These are phyloP conservation scores for Leccinum incarnatum DNA, from an alignment of 768 basidiomycete species.

Conservation along the genomic window DNA sequence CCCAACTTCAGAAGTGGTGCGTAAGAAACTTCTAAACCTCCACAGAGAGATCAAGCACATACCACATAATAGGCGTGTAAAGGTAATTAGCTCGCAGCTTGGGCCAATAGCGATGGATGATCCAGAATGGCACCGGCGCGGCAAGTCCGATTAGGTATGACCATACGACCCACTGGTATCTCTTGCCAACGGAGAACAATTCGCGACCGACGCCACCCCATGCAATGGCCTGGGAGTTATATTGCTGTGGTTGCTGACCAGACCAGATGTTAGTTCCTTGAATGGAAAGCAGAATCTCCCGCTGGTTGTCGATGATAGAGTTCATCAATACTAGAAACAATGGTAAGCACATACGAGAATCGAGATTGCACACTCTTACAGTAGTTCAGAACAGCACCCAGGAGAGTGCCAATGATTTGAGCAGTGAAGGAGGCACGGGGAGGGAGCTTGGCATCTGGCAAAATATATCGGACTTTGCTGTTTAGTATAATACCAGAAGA, in stretches of 20 bases:
- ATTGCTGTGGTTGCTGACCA: constrained; percentile 29
- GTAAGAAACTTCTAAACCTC: neutral
- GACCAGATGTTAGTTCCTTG: constrained; percentile 49
- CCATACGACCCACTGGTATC: constrained; percentile 42
- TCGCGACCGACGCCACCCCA: constrained; percentile 39
- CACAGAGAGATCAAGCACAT: constrained; percentile 4
- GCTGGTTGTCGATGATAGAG: constrained; percentile 50
- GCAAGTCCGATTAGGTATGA: constrained; percentile 32
- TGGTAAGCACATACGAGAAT: neutral
- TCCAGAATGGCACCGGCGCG: constrained; percentile 41
- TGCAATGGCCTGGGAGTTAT: constrained; percentile 34
- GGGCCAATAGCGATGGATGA: constrained; percentile 36
- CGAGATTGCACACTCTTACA: constrained; percentile 23
- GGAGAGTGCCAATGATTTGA: constrained; percentile 53
- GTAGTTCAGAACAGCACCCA: constrained; percentile 50
- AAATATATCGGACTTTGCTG: constrained; percentile 36
- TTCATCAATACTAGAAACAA: constrained; percentile 54
- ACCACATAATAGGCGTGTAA: constrained; percentile 33
- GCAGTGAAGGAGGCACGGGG: constrained; percentile 62
- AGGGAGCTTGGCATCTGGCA: constrained; percentile 49
- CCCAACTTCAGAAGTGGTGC: constrained; percentile 8
- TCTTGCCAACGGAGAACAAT: constrained; percentile 30
- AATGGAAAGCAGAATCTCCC: constrained; percentile 48
- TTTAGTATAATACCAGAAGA: neutral
- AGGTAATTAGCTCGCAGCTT: constrained; percentile 24